phyloP scores from a whole-genome alignment of 2,329 filamentous ascomycete species.

The Arachnomyces sp. region DNA sequence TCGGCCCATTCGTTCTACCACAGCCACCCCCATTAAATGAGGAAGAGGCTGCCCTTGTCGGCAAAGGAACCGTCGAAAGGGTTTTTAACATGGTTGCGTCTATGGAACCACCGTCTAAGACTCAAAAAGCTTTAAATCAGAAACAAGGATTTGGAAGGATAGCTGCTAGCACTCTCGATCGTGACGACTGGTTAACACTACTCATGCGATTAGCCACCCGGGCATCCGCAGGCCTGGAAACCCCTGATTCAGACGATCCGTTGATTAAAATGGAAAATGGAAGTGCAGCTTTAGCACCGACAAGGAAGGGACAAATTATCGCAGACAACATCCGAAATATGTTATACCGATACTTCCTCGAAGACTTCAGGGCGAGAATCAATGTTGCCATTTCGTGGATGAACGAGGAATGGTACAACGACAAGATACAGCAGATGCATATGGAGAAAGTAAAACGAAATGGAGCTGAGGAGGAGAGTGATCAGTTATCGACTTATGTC shows the following conservation, averaged over 20 bases:
- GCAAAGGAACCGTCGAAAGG: constrained; percentile 64
- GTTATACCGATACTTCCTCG: constrained; percentile 77
- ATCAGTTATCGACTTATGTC: constrained; percentile 34
- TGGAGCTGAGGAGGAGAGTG: constrained; percentile 36
- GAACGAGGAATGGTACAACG: constrained; percentile 97
- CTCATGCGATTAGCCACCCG: constrained; percentile 79
- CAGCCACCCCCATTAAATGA: constrained; percentile 65
- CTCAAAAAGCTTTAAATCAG: constrained; percentile 47
- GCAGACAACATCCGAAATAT: constrained; percentile 66
- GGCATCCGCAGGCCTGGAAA: constrained; percentile 61
- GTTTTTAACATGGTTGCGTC: constrained; percentile 71
- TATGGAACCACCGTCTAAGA: constrained; percentile 57
- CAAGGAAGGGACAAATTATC: constrained; percentile 30
- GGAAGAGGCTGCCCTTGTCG: constrained; percentile 64
- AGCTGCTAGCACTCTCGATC: constrained; percentile 74
- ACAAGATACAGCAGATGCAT: constrained; percentile 51
- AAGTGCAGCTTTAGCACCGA: constrained; percentile 15
- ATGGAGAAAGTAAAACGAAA: constrained; percentile 22
- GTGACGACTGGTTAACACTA: constrained; percentile 86
- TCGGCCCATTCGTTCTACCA: constrained; percentile 72
- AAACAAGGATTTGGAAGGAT: constrained; percentile 71
- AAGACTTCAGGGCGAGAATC: constrained; percentile 84
- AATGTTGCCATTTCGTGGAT: constrained; percentile 90
- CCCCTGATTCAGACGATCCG: constrained; percentile 19
- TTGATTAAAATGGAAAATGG: constrained; percentile 24